Evolutionary conservation across 495 filamentous ascomycete species (phyloP).

Genomic region (Xylaria flabelliformis): DNA sequence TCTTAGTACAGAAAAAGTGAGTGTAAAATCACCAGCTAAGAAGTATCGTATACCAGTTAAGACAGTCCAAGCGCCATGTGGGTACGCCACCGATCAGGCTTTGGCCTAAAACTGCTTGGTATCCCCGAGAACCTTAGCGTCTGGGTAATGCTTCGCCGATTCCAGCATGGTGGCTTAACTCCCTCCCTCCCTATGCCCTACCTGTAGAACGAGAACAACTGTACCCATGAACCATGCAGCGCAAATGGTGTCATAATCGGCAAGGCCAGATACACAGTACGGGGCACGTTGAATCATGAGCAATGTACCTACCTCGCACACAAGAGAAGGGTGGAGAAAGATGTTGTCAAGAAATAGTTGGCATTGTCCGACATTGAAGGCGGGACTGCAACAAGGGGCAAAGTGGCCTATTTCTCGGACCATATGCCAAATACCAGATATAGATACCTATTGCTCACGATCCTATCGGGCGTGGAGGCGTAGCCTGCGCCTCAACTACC

Average conservation of each 20-base stretch:
- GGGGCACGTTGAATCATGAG: conserved; percentile 4
- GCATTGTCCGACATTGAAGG: neutral
- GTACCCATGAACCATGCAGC: conserved; percentile 15
- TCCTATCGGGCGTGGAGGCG: conserved; percentile 14
- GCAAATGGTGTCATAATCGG: conserved; percentile 16
- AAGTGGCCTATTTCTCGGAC: conserved; percentile 1
- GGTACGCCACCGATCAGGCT: conserved; percentile 15
- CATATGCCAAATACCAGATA: neutral
- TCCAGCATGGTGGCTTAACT: conserved; percentile 20
- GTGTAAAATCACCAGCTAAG: neutral
- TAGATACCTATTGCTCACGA: conserved; percentile 10
- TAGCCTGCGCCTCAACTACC: conserved; percentile 12
- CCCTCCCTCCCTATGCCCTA: conserved; percentile 20
- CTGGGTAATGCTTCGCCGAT: conserved; percentile 27
- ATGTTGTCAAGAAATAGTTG: neutral
- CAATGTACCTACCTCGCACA: too few relatives aligned
- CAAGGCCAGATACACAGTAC: conserved; percentile 21
- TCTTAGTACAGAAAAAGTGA: neutral
- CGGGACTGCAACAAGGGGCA: neutral
- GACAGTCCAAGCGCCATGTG: neutral
- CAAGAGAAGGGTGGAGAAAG: conserved; percentile 9
- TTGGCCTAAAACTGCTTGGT: conserved; percentile 16
- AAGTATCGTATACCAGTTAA: neutral
- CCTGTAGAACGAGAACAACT: neutral
- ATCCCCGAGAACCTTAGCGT: conserved; percentile 13